Conservation (phyloP, 83 land plant genomes). For the Larix sibirica region DNA sequence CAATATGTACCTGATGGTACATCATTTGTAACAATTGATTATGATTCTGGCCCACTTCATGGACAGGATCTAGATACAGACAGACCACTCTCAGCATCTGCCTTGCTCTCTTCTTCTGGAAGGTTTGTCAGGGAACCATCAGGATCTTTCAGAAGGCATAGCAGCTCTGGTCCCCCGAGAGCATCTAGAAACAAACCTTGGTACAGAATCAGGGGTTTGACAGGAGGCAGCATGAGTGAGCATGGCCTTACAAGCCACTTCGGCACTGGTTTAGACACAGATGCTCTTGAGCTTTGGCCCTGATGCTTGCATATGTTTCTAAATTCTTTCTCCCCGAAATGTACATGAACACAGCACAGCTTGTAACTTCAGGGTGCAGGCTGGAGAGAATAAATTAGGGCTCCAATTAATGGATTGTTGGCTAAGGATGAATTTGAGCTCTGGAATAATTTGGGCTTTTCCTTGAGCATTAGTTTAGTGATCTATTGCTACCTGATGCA, state of each 20-base stretch:
- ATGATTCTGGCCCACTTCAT: conserved; percentile 64
- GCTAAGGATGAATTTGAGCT: not conserved
- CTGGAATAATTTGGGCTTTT: not conserved
- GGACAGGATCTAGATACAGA: conserved; percentile 15
- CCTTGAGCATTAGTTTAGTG: conserved; percentile 9
- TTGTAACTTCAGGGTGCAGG: conserved; percentile 10
- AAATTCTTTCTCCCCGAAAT: not conserved
- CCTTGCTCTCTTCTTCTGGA: conserved; percentile 24
- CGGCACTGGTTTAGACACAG: conserved; percentile 17
- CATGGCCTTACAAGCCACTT: conserved; percentile 41
- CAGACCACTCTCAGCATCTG: conserved; percentile 40
- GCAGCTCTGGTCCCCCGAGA: conserved; percentile 64
- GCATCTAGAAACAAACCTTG: conserved; percentile 37
- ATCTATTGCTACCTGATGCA: conserved; percentile 4
- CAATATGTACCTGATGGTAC: conserved; percentile 50
- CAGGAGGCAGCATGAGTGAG: conserved; percentile 59
- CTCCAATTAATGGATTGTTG: not conserved
- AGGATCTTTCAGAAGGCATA: conserved; percentile 33
- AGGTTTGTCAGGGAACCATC: conserved; percentile 8
- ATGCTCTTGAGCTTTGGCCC: conserved; percentile 9
- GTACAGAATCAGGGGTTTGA: conserved; percentile 32
- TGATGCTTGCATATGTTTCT: not conserved
- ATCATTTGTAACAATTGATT: conserved; percentile 63
- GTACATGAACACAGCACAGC: conserved; percentile 2
- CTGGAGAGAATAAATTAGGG: conserved; percentile 9